Evolutionary conservation across 2,329 filamentous ascomycete genomes (phyloP), one percentile per base, ranked within the genome.

Genomic region (Remersonia thermophila): DNA sequence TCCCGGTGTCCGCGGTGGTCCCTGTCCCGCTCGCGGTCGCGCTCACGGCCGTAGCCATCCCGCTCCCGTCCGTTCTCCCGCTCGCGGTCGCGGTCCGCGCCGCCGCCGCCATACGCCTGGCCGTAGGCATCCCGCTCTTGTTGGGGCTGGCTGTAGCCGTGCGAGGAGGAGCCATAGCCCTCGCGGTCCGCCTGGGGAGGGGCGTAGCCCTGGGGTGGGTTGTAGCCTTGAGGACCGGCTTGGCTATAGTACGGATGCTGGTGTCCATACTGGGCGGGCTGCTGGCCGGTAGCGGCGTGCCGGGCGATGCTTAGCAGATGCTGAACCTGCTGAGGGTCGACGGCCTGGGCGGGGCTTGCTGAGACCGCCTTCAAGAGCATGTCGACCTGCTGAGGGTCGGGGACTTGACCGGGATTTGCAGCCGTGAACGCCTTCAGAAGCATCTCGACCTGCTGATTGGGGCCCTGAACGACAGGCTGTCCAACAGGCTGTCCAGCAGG

Each of bases 1-100:
- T 28, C 12, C 11, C 27, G 54, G 27, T 55, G 49, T 7, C 51
- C 48, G 14, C 51, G 48, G 10, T 55, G 44, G 18, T 55, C 51
- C 3, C 60, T 51, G 9, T 50, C 51, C 25, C 46, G 41, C 12
- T 55, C 53, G 5, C 48, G 45, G 20, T 51, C 48, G 14, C 48
- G 45, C 20, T 49, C 43, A 13, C 47, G 37, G 15, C 41, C 41
- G 33, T 39, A 42, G 25, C 36, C 39, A 34, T 49, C 46, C 16
- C 44, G 34, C 27, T 48, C 39, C 4, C 42, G 40, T 20, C 42
- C 37, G 17, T 23, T 14, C 13, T 44, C 37, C 16, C 36, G 33
- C 11, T 44, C 39, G 20, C 40, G 37, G 25, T 33, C 38, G 16
- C 32, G 33, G 11, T 29, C 32, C 10, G 27, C 26, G 27, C 17